Evolutionary conservation across 352 stramenopile genomes (phyloP), one percentile per base, ranked within the genome.

Genomic region (Pythium scleroteichum): DNA sequence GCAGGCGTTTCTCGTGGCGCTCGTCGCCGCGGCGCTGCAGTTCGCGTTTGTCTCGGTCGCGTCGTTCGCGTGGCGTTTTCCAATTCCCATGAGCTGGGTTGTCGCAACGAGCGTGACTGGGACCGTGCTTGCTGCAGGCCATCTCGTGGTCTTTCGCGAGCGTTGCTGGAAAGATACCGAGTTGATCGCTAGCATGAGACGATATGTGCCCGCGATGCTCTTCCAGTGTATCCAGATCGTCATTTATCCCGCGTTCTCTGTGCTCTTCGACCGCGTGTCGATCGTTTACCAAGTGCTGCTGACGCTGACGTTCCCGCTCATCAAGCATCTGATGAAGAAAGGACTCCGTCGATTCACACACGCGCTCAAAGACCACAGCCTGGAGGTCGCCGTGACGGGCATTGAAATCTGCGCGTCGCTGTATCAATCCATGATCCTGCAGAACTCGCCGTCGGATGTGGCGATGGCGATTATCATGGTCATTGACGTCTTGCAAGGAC

Each of bases 361-460:
- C 0, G 19, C n/a, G 24, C 39, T 68, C 23, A 32, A 55, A 16
- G 60, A 68, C 46, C 45, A 39, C 20, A 55, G 44, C 56, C 26
- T 22, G 20, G 53, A 62, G 19, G 59, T 68, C 2, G 54, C 45
- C 5, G 65, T 72, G 9, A 59, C 27, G 4, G 65, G 47, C 10
- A 46, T 72, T 35, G 65, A 72, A 32, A 62, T 72, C 40, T 57
- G 47, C 14, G 42, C 64, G 14, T 66, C 64, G 14, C 20, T 72
- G 40, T 72, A 72, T 50, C 64, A 72, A 23, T 64, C 59, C 1
- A 67, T 67, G 52, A 64, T 72, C 20, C 39, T 72, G 27, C 64
- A 71, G 35, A 64, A 23, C 10, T 17, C 58, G 3, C 57, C 64
- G 12, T 67, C 57, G 3, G 20, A 54, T 16, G 20, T 61, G 0